Percentiles rank a stretch among this genome's conserved stretches.
Evolutionary conservation across 495 filamentous ascomycete species (phyloP).

Genomic region (Pyrenula aspistea): DNA sequence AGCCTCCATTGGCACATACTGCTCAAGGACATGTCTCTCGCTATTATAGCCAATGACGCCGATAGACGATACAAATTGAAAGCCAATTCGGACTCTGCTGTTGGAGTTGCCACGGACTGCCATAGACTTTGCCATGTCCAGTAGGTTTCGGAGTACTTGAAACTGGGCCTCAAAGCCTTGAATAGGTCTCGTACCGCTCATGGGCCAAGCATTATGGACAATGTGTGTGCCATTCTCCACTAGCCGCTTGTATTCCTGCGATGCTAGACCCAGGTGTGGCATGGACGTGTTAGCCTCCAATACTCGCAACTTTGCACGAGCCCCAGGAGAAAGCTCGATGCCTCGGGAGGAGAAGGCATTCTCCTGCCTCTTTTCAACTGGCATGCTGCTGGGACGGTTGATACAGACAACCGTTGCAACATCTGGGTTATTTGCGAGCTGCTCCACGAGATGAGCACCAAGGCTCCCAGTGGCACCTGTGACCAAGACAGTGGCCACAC

Average conservation of each 20-base stretch:
- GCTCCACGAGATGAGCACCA: slow-evolving; percentile 27
- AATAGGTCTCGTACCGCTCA: slow-evolving; percentile 32
- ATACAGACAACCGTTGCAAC: slow-evolving; percentile 2
- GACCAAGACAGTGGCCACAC: slow-evolving; percentile 18
- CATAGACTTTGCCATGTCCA: slow-evolving; percentile 23
- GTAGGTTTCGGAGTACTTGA: slow-evolving; percentile 25
- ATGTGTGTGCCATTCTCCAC: slow-evolving; percentile 32
- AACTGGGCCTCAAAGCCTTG: slow-evolving; percentile 35
- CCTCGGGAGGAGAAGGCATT: slow-evolving; percentile 17
- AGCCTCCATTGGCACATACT: slow-evolving; percentile 16
- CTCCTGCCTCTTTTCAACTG: slow-evolving; percentile 16
- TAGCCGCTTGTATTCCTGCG: slow-evolving; percentile 21
- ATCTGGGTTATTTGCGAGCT: slow-evolving; percentile 5
- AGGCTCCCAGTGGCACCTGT: slow-evolving; percentile 37
- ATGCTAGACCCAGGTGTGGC: slow-evolving; percentile 28
- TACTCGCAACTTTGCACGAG: slow-evolving; percentile 22
- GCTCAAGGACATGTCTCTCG: slow-evolving; percentile 3
- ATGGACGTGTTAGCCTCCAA: slow-evolving; percentile 29
- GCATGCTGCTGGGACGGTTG: slow-evolving; percentile 5
- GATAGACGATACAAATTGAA: slow-evolving; percentile 39
- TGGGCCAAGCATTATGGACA: slow-evolving; percentile 44
- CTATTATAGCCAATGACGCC: slow-evolving; percentile 23
- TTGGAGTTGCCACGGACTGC: slow-evolving; percentile 1
- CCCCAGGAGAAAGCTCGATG: slow-evolving; percentile 9
- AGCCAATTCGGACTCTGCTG: slow-evolving; percentile 14